Evolutionary conservation across 2,329 filamentous ascomycete species (phyloP).

Genomic region (Penicillium frequentans): DNA sequence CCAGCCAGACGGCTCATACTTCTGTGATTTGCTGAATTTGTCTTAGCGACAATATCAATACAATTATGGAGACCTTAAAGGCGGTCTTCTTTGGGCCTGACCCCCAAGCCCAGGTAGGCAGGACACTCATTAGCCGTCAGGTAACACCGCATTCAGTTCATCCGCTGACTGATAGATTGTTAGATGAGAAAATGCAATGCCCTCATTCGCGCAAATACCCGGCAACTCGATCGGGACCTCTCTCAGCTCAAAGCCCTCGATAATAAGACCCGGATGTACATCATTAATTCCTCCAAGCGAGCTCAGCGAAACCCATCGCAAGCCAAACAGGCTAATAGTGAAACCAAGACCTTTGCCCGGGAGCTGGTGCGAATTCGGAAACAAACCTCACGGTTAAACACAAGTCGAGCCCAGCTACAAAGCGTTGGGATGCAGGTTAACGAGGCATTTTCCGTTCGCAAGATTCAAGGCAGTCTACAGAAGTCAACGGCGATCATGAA

Average conservation of each 20-base stretch:
- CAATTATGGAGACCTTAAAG: constrained; percentile 81
- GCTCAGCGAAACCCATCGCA: constrained; percentile 77
- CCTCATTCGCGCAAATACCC: constrained; percentile 84
- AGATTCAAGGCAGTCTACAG: constrained; percentile 90
- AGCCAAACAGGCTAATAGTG: constrained; percentile 73
- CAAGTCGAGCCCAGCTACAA: constrained; percentile 85
- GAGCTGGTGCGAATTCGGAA: constrained; percentile 83
- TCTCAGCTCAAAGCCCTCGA: constrained; percentile 74
- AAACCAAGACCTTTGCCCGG: constrained; percentile 83
- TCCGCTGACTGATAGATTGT: constrained; percentile 11
- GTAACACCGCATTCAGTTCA: neutral
- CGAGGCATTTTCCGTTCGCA: constrained; percentile 90
- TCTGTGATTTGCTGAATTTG: neutral
- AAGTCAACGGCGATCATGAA: constrained; percentile 93
- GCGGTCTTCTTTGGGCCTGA: constrained; percentile 88
- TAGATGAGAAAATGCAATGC: constrained; percentile 95
- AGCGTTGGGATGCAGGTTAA: constrained; percentile 97
- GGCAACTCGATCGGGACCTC: constrained; percentile 94
- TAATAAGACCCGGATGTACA: constrained; percentile 78
- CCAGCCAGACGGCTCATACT: neutral
- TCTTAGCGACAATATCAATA: neutral
- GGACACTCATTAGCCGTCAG: neutral
- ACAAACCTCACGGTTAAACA: constrained; percentile 71
- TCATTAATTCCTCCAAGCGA: constrained; percentile 77
- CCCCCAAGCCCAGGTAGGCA: constrained; percentile 81